Evolutionary conservation across 306 rosid species (phyloP), one percentile per base, ranked within the genome.

Genomic region (Macrotyloma uniflorum): DNA sequence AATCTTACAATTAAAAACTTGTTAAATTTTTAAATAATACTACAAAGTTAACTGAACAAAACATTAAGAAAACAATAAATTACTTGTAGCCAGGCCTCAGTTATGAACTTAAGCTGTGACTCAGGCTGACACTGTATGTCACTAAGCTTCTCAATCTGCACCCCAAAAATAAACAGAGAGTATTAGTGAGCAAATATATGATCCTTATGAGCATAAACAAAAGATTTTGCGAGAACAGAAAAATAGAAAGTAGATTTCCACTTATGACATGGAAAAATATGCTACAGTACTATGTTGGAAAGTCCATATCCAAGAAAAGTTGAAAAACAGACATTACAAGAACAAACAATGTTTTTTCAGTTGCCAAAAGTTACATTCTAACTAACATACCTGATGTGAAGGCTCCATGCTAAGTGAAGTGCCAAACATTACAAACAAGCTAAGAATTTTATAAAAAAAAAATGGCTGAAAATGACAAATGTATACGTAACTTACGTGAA

Each of bases 81-180:
- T 85, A 95, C 99, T 93, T 95, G 99, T 79, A 92, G 87, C 99
- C 99, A 95, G 19, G 99, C 98, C 80, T 95, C 99, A 8, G 93
- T 93, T 33, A 95, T 95, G 85, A 95, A 95, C 87, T 95, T 95
- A 61, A 95, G 93, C 87, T 93, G 98, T 36, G 99, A 88, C 84
- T 95, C 98, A 47, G 99, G 99, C 85, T 91, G 97, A 87, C 98
- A 92, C 80, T 93, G 99, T 49, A 73, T 82, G 84, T 95, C 97
- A 50, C 98, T 93, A 69, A 95, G 97, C 92, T 87, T 95, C 82
- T 93, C 98, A 72, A 95, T 86, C 98, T 95, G 85, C 75, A 64
- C 23, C 43, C 70, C 4, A 61, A 70, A 36, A 72, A 53, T 30
- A 23, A 49, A 47, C 11, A 20, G n/a, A 6, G 38, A 81, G 63